A percentile compares a stretch with the other conserved stretches of the same genome.
phyloP scores from a whole-genome alignment of 768 basidiomycete genomes.

The Porpolomopsis calyptriformis region DNA sequence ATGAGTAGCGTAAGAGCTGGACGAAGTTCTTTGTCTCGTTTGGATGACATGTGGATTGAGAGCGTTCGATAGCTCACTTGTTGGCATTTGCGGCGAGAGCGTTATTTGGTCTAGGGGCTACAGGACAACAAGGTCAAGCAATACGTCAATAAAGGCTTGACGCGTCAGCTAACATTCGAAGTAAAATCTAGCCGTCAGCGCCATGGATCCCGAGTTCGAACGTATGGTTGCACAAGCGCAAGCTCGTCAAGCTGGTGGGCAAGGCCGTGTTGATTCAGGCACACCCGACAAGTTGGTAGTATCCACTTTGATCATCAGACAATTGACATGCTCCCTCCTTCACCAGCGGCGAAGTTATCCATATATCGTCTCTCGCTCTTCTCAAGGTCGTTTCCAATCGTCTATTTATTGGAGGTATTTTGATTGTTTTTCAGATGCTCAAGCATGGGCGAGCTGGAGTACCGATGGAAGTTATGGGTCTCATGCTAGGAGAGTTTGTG shows the following conservation, averaged over 20 bases:
- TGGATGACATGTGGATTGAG: constrained; percentile 59
- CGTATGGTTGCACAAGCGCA: constrained; percentile 40
- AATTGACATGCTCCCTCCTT: background rate
- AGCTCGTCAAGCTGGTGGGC: constrained; percentile 31
- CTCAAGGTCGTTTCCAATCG: constrained; percentile 55
- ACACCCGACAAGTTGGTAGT: constrained; percentile 65
- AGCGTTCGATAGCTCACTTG: constrained; percentile 70
- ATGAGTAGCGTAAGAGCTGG: constrained; percentile 15
- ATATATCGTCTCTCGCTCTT: constrained; percentile 94
- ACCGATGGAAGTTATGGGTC: constrained; percentile 99
- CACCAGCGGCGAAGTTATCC: constrained; percentile 81
- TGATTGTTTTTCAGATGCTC: constrained; percentile 61
- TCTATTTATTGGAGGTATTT: background rate
- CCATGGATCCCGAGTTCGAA: constrained; percentile 42
- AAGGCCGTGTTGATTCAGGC: constrained; percentile 34
- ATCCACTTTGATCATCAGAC: constrained; percentile 2
- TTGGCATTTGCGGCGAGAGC: constrained; percentile 33
- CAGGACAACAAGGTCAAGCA: constrained; percentile 18
- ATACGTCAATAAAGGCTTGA: constrained; percentile 16
- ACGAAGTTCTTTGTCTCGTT: constrained; percentile 22
- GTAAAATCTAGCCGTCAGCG: constrained; percentile 9
- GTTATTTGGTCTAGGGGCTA: constrained; percentile 10
- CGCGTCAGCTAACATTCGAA: constrained; percentile 41
- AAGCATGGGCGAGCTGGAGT: constrained; percentile 98
- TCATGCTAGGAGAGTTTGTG: constrained; percentile 96